Conservation (phyloP, 768 basidiomycete genomes). For the Cystobasidium onofrii region DNA sequence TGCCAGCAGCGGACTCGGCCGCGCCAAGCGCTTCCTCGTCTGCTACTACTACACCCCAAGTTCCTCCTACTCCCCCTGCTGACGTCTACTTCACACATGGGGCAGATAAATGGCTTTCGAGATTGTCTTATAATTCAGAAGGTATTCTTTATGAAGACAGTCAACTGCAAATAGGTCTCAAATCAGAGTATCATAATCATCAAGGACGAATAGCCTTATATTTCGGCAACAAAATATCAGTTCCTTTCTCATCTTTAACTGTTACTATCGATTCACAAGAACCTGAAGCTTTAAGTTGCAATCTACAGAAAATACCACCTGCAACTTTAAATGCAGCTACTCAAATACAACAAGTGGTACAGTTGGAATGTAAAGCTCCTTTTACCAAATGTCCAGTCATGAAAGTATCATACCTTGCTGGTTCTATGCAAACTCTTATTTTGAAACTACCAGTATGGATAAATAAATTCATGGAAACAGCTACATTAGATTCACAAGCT, state of each 20-base stretch:
- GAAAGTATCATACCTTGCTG: slow-evolving; percentile 81
- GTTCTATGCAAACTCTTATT: slow-evolving; percentile 76
- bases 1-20: not conserved
- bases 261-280: slow-evolving; percentile 64
- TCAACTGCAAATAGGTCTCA: slow-evolving; percentile 89
- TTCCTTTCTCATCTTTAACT: slow-evolving; percentile 83
- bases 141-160: slow-evolving; percentile 93
- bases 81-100: slow-evolving; percentile 36
- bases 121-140: slow-evolving; percentile 63
- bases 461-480: slow-evolving; percentile 88
- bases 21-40: not conserved
- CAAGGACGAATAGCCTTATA: slow-evolving; percentile 89
- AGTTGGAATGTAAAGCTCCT: slow-evolving; percentile 85
- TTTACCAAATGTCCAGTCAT: slow-evolving; percentile 71
- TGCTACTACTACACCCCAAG: not conserved
- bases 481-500: slow-evolving; percentile 68
- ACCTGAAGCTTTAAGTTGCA: slow-evolving; percentile 65
- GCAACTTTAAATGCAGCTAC: slow-evolving; percentile 69
- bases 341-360: slow-evolving; percentile 85
- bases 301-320: slow-evolving; percentile 84
- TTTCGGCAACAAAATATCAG: slow-evolving; percentile 87
- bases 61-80: slow-evolving; percentile 13
- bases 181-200: slow-evolving; percentile 91
- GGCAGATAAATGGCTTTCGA: slow-evolving; percentile 38
- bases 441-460: slow-evolving; percentile 76